Evolutionary conservation across 441 rosid genomes (phyloP).

Genomic region (Erodium chrysanthum): DNA sequence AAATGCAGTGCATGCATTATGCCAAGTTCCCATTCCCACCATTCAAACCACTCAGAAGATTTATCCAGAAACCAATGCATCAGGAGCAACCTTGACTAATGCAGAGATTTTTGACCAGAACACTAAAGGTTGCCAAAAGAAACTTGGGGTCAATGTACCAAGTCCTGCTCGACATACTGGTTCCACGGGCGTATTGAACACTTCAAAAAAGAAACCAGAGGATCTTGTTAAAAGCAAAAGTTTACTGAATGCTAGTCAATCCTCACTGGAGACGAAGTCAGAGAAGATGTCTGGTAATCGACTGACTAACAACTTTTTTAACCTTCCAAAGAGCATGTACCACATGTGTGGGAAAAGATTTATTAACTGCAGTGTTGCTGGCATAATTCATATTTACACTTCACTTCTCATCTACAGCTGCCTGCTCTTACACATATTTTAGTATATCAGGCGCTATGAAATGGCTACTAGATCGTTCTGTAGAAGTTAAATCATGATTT

Average conservation of each 20-base stretch:
- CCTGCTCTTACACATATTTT: neutral
- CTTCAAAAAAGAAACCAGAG: constrained; percentile 4
- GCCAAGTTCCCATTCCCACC: constrained; percentile 37
- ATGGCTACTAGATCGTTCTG: neutral
- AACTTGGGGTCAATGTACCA: constrained; percentile 1
- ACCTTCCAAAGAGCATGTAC: neutral
- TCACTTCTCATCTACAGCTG: neutral
- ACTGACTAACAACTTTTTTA: neutral
- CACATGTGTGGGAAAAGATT: constrained; percentile 5
- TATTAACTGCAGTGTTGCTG: neutral
- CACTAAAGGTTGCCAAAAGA: constrained; percentile 5
- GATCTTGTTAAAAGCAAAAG: neutral
- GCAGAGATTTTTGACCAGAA: constrained; percentile 26
- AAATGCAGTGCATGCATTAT: constrained; percentile 30
- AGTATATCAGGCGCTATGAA: neutral
- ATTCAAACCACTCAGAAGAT: constrained; percentile 35
- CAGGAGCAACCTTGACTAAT: constrained; percentile 22
- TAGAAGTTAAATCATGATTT: neutral
- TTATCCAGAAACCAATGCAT: constrained; percentile 23
- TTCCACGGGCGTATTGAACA: neutral
- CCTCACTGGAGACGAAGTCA: constrained; percentile 5
- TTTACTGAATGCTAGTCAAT: neutral
- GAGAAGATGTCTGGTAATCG: neutral
- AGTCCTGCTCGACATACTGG: neutral
- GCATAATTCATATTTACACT: neutral